These are phyloP conservation scores for Lasiosphaeria ovina DNA, from an alignment of 495 filamentous ascomycete genomes.

Conservation along the genomic window DNA sequence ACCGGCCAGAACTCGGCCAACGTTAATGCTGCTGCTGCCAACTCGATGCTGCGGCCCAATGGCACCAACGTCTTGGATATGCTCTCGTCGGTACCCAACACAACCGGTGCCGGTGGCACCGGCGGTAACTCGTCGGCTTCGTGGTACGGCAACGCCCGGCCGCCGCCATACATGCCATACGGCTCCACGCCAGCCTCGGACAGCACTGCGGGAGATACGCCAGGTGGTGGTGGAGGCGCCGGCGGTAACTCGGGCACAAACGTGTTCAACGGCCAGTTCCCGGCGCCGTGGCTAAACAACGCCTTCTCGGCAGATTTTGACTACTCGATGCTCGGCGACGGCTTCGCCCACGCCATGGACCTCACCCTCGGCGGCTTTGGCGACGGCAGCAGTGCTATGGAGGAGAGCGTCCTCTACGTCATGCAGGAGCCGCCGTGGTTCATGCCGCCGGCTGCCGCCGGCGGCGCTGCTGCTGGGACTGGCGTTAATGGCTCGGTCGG, in stretches of 20 bases:
- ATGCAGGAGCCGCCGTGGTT: conserved; percentile 29
- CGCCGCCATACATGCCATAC: background rate
- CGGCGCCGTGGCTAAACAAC: conserved; percentile 33
- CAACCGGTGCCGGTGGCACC: background rate
- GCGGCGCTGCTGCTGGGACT: no score
- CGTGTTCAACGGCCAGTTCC: background rate
- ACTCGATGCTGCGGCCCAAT: conserved; percentile 4
- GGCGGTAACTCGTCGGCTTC: background rate
- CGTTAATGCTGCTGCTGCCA: conserved; percentile 6
- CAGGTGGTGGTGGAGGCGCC: background rate
- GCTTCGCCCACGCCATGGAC: conserved; percentile 51
- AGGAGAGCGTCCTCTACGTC: conserved; percentile 32
- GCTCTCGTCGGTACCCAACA: background rate
- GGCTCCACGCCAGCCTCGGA: background rate
- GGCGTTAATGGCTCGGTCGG: no score
- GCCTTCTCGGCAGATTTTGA: conserved; percentile 37
- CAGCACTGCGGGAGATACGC: background rate
- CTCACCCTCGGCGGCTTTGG: conserved; percentile 45
- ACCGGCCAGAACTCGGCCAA: conserved; percentile 30
- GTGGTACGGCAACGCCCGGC: background rate
- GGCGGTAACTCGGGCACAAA: background rate
- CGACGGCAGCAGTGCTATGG: conserved; percentile 20
- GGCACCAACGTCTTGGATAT: conserved; percentile 1
- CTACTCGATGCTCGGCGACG: conserved; percentile 39
- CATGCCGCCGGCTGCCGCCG: background rate